phyloP scores from a whole-genome alignment of 108 stramenopile genomes.

The Seminavis robusta region DNA sequence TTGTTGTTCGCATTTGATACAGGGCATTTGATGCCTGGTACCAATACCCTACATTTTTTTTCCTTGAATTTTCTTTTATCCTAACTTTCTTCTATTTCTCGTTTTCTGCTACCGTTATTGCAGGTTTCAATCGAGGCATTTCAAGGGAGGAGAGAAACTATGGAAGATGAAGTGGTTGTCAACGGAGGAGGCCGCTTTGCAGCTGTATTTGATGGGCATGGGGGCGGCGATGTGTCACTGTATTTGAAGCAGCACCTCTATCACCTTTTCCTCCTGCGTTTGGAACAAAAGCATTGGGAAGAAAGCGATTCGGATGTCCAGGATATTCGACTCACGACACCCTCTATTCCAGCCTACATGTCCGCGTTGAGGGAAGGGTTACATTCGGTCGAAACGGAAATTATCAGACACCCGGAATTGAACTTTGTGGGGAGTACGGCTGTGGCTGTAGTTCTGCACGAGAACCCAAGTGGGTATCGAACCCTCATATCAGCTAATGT shows the following conservation, averaged over 20 bases:
- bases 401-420: conserved; percentile 48
- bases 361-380: conserved; percentile 60
- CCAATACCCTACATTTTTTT: too few relatives aligned
- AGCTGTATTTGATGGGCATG: conserved; percentile 97
- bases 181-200: conserved; percentile 63
- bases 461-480: conserved; percentile 53
- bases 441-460: conserved; percentile 83
- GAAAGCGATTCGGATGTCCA: conserved; percentile 18
- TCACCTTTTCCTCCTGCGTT: conserved; percentile 36
- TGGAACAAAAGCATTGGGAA: conserved; percentile 32
- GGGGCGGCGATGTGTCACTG: conserved; percentile 78
- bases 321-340: conserved; percentile 19
- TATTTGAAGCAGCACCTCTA: conserved; percentile 72
- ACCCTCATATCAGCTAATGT: conserved; percentile 92
- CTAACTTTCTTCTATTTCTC: too few relatives aligned
- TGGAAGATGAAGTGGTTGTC: conserved; percentile 82
- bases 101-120: too few relatives aligned
- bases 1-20: too few relatives aligned
- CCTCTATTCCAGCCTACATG: conserved; percentile 51
- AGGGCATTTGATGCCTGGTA: too few relatives aligned
- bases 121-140: conserved; percentile 76
- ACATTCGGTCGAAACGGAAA: conserved; percentile 62
- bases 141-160: conserved; percentile 69
- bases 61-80: too few relatives aligned
- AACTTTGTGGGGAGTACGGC: conserved; percentile 92